A percentile compares a stretch with the other conserved stretches of the same genome.
These are phyloP conservation scores for Aspergillus ustus DNA, from an alignment of 2,329 filamentous ascomycete species.

Conservation along the genomic window DNA sequence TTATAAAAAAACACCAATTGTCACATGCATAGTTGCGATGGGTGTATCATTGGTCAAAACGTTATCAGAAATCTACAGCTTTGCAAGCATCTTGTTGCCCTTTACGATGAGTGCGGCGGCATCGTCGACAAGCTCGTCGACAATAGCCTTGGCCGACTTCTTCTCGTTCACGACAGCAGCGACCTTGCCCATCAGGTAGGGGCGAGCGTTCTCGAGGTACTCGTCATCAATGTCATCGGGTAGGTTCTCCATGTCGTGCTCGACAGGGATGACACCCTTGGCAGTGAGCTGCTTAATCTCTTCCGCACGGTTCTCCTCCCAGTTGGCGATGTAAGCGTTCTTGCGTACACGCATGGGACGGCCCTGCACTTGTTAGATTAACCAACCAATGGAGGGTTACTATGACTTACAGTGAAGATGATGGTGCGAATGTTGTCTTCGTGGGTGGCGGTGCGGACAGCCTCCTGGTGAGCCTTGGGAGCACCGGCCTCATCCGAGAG, in stretches of 20 bases:
- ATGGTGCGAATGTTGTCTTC: conserved; percentile 97
- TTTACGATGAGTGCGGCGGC: conserved; percentile 72
- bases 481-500: conserved; percentile 93
- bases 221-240: conserved; percentile 76
- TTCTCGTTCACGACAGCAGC: conserved; percentile 91
- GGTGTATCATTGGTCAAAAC: conserved; percentile 8
- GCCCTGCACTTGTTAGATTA: conserved; percentile 54
- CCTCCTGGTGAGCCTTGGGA: conserved; percentile 91
- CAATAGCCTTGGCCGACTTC: conserved; percentile 86
- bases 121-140: conserved; percentile 90
- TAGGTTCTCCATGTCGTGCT: conserved; percentile 89
- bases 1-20: conserved; percentile 12
- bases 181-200: conserved; percentile 95
- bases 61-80: conserved; percentile 60
- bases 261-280: conserved; percentile 91
- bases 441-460: conserved; percentile 86
- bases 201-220: conserved; percentile 85
- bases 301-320: conserved; percentile 86
- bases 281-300: conserved; percentile 92
- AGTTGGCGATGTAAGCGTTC: conserved; percentile 93
- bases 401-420: conserved; percentile 76
- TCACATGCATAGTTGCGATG: conserved; percentile 13
- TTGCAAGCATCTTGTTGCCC: conserved; percentile 69
- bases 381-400: neutral
- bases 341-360: conserved; percentile 90